These are phyloP conservation scores for Fraxinus anomala DNA, from an alignment of 257 asterid genomes.

Conservation along the genomic window DNA sequence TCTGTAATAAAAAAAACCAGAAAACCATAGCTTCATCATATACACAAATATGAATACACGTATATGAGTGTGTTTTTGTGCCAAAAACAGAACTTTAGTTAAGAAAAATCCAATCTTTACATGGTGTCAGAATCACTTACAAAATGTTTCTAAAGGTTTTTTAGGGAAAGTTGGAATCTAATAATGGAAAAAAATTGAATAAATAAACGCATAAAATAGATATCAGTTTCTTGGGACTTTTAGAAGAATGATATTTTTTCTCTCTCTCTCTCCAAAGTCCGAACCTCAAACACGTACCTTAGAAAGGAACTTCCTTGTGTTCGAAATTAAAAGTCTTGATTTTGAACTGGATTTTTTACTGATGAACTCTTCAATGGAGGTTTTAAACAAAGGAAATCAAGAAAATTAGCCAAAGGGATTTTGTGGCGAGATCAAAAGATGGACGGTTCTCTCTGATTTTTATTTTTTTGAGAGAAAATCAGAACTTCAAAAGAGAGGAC, in stretches of 20 bases:
- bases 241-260: not conserved
- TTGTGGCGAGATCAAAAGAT: not conserved
- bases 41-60: not conserved
- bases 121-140: not conserved
- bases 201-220: conserved; percentile 4
- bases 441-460: not conserved
- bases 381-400: not conserved
- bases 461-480: not conserved
- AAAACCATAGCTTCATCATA: conserved; percentile 12
- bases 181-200: not conserved
- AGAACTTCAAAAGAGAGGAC: conserved; percentile 4
- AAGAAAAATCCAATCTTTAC: conserved; percentile 19
- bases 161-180: not conserved
- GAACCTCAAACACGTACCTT: conserved; percentile 31
- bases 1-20: conserved; percentile 22
- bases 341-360: not conserved
- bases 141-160: not conserved
- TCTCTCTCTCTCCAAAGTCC: not conserved
- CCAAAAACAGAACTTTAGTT: conserved; percentile 2
- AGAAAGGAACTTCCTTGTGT: conserved; percentile 19
- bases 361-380: not conserved
- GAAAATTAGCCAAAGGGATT: not conserved
- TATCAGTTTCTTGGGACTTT: not conserved
- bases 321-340: conserved; percentile 4
- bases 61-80: not conserved